A percentile compares a stretch with the other conserved stretches of the same genome.
phyloP scores from a whole-genome alignment of 139 green algal genomes.

The Limnomonas spitsbergensis region DNA sequence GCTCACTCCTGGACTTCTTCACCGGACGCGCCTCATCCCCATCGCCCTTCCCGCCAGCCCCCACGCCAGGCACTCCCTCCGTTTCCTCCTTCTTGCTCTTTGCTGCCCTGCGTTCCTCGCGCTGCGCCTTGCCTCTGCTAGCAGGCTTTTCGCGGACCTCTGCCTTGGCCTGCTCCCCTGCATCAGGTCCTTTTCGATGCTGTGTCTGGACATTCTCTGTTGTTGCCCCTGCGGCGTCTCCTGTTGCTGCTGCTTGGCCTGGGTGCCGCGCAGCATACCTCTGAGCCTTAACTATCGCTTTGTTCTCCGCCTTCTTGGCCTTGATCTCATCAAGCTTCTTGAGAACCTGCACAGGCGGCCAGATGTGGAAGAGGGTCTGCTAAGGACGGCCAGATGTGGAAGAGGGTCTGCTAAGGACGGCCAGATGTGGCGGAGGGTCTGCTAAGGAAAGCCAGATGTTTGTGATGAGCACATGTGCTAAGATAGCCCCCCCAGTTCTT shows the following conservation, averaged over 20 bases:
- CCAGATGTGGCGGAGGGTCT: too few species aligned
- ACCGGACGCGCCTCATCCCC: too few species aligned
- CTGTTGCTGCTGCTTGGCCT: too few species aligned
- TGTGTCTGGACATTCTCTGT: too few species aligned
- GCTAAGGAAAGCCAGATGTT: not conserved
- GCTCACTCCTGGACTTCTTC: too few species aligned
- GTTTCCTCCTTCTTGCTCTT: not conserved
- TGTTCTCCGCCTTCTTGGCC: not conserved
- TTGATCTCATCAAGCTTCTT: constrained; percentile 42
- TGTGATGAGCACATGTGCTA: not conserved
- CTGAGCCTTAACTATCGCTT: not conserved
- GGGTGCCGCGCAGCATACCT: not conserved
- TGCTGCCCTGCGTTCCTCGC: not conserved
- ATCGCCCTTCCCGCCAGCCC: too few species aligned
- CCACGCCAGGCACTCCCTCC: not conserved
- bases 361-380: not conserved
- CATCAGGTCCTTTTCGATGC: too few species aligned
- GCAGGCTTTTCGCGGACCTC: not conserved
- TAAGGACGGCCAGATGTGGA: not conserved
- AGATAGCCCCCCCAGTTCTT: not conserved
- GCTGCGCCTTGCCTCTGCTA: not conserved
- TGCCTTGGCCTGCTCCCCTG: not conserved
- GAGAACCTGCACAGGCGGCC: constrained; percentile 28
- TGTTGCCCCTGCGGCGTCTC: not conserved
- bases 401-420: too few species aligned